Conservation (phyloP, 495 filamentous ascomycete genomes). For the Hypoxylon cercidicola region DNA sequence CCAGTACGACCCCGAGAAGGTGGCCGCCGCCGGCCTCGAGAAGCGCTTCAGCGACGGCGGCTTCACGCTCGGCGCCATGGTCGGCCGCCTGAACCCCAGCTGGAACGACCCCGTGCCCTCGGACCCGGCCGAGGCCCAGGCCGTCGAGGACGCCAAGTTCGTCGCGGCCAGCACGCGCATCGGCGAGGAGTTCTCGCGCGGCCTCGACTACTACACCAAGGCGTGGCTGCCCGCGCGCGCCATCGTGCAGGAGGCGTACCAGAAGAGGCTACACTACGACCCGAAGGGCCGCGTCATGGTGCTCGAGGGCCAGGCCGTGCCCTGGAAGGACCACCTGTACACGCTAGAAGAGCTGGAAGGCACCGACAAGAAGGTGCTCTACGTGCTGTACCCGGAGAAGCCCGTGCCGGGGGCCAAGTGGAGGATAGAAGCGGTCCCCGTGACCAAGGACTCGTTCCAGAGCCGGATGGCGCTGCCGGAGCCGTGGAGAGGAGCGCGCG, state of each 20-base stretch:
- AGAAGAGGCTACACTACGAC: constrained; percentile 71
- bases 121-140: constrained; percentile 69
- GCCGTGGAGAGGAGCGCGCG: constrained; percentile 88
- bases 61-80: constrained; percentile 83
- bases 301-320: constrained; percentile 75
- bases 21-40: constrained; percentile 72
- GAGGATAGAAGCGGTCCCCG: constrained; percentile 90
- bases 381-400: constrained; percentile 93
- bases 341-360: constrained; percentile 75
- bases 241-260: constrained; percentile 77
- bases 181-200: constrained; percentile 83
- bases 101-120: constrained; percentile 65
- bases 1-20: constrained; percentile 73
- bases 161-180: constrained; percentile 78
- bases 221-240: constrained; percentile 91
- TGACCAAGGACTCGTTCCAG: constrained; percentile 82
- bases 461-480: constrained; percentile 91
- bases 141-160: constrained; percentile 83
- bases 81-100: constrained; percentile 82
- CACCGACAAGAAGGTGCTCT: constrained; percentile 66
- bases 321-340: constrained; percentile 97
- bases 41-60: constrained; percentile 84
- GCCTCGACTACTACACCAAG: constrained; percentile 73
- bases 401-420: constrained; percentile 77
- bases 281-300: constrained; percentile 81